Evolutionary conservation across 2,329 filamentous ascomycete genomes (phyloP).

Genomic region (Aspergillus versicolor): DNA sequence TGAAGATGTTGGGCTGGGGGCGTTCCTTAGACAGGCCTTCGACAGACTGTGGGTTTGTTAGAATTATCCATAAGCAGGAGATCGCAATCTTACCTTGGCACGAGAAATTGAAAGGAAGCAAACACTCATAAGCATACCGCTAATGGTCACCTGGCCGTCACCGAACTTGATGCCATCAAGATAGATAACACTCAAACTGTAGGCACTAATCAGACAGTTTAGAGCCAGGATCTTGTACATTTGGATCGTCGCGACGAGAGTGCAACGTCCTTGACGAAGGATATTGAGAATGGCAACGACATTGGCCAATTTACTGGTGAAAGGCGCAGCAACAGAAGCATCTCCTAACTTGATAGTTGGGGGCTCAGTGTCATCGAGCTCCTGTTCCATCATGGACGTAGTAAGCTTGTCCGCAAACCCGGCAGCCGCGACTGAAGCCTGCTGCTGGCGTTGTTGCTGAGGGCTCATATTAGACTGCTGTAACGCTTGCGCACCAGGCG

Average conservation of each 20-base stretch:
- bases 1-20: conserved; percentile 98
- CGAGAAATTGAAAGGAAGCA: conserved; percentile 99
- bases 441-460: conserved; percentile 52
- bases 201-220: conserved; percentile 96
- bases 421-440: conserved; percentile 68
- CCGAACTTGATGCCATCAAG: conserved; percentile 99
- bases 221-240: conserved; percentile 99
- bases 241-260: conserved; percentile 95
- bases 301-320: conserved; percentile 96
- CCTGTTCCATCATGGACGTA: conserved; percentile 81
- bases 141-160: conserved; percentile 97
- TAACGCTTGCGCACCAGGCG: conserved; percentile 63
- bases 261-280: conserved; percentile 95
- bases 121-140: conserved; percentile 99
- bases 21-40: conserved; percentile 95
- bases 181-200: conserved; percentile 94
- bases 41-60: conserved; percentile 60
- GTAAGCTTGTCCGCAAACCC: conserved; percentile 84
- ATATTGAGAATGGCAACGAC: conserved; percentile 98
- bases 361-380: conserved; percentile 84
- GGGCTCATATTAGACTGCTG: conserved; percentile 51
- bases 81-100: conserved; percentile 62
- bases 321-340: conserved; percentile 93
- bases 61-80: conserved; percentile 2
- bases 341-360: conserved; percentile 96